Evolutionary conservation across 495 filamentous ascomycete genomes (phyloP).

Genomic region (Neurospora sp.): DNA sequence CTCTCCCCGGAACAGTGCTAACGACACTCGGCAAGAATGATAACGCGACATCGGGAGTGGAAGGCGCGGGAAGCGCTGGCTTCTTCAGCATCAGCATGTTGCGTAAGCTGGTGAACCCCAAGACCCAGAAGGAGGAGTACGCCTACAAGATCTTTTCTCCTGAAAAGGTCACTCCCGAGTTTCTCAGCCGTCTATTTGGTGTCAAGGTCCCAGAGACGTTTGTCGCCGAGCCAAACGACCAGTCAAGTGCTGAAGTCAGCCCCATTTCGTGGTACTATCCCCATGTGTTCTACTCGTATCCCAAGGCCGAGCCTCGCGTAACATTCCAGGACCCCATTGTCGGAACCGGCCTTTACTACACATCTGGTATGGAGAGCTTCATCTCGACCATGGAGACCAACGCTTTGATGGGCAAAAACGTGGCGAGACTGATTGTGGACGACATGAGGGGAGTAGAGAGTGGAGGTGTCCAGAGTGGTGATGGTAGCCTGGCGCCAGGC

Average conservation of each 20-base stretch:
- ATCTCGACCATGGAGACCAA: constrained; percentile 99
- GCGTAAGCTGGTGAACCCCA: constrained; percentile 48
- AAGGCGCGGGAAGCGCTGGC: constrained; percentile 55
- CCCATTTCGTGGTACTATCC: constrained; percentile 71
- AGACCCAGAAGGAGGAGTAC: constrained; percentile 50
- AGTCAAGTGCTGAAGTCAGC: constrained; percentile 9
- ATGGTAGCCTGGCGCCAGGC: not conserved
- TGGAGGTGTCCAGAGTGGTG: not conserved
- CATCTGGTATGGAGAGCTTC: constrained; percentile 86
- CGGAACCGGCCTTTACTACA: constrained; percentile 70
- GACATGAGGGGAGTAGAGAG: constrained; percentile 22
- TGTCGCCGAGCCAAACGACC: constrained; percentile 1
- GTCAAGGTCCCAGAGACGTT: constrained; percentile 30
- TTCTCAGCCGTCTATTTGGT: constrained; percentile 46
- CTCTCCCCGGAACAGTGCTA: constrained; percentile 61
- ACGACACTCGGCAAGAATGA: constrained; percentile 66
- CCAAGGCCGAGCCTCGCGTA: constrained; percentile 67
- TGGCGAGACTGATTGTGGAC: constrained; percentile 68
- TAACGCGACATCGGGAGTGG: constrained; percentile 31
- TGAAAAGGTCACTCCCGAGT: constrained; percentile 48
- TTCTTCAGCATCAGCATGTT: constrained; percentile 88
- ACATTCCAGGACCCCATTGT: constrained; percentile 79
- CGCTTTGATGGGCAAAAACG: constrained; percentile 89
- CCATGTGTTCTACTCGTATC: constrained; percentile 70
- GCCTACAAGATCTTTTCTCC: constrained; percentile 97